Evolutionary conservation across 495 filamentous ascomycete species (phyloP), one percentile per base, ranked within the genome.

Genomic region (Xylaria venustula): DNA sequence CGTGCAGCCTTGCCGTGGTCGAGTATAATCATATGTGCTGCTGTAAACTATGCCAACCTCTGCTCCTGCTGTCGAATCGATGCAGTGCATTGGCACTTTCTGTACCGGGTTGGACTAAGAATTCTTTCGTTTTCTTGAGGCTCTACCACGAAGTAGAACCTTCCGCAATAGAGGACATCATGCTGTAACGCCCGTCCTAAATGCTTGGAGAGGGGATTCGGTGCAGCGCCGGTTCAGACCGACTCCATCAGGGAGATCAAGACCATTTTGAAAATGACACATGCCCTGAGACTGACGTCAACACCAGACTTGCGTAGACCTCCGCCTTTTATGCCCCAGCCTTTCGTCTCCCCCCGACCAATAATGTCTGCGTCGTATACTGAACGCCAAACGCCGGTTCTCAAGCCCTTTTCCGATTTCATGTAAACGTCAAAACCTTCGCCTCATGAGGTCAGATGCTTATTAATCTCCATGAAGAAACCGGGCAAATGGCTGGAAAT

Each of bases 1-100:
- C n/a, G 19, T 22, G 28, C 36, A 40, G 25, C 22, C 22, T 55
- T 32, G 20, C 22, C 28, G 15, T 42, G 32, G 50, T 22, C 23
- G 20, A 32, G 17, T 41, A 36, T 20, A n/a, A 34, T 22, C 28
- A 34, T 47, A 45, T 47, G 25, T 17, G 40, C 47, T 52, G 36
- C 47, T 45, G 46, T 30, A 15, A 51, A 49, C 37, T 7, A 32
- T 57, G 52, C 60, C 45, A 62, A 48, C 52, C 30, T 26, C 28
- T 61, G 69, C 66, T 71, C 67, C 69, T 71, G 69, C 64, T 30
- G 58, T 69, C 64, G 62, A 58, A 64, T 65, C 62, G 67, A 69
- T 68, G 69, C 66, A 67, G 69, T 69, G 69, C 64, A 64, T 46
- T 68, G 62, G 59, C 44, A 67, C 30, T 55, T 26, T 48, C 59